These are phyloP conservation scores for Aspergillus tanneri DNA, from an alignment of 2,329 filamentous ascomycete species.

Conservation along the genomic window DNA sequence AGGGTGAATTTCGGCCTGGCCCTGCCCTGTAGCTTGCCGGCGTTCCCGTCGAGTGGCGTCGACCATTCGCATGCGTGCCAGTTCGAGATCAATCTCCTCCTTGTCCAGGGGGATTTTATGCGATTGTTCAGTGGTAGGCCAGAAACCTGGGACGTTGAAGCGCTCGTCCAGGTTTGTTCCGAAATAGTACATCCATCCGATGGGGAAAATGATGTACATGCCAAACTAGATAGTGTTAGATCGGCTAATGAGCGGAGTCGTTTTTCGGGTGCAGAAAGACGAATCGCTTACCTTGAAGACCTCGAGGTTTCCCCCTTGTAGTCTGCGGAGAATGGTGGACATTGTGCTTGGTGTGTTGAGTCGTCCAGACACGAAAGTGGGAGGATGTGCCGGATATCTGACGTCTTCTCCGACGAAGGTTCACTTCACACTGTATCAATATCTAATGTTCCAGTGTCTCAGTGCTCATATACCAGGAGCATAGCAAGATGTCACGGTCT, in stretches of 20 bases:
- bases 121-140: slow-evolving; percentile 68
- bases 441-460: too few species aligned
- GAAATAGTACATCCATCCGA: slow-evolving; percentile 99
- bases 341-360: slow-evolving; percentile 25
- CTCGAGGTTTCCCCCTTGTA: slow-evolving; percentile 88
- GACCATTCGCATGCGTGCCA: slow-evolving; percentile 64
- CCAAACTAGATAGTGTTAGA: slow-evolving; percentile 66
- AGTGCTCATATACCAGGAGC: too few species aligned
- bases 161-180: slow-evolving; percentile 94
- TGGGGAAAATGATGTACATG: slow-evolving; percentile 98
- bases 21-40: slow-evolving; percentile 31
- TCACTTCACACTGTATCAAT: too few species aligned
- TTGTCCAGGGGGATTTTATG: slow-evolving; percentile 55
- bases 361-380: background rate
- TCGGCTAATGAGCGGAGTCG: background rate
- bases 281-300: slow-evolving; percentile 93
- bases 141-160: slow-evolving; percentile 88
- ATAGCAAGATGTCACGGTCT: too few species aligned
- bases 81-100: slow-evolving; percentile 70
- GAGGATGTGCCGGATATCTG: background rate
- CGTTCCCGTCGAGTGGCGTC: slow-evolving; percentile 49
- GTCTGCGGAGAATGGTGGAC: slow-evolving; percentile 46
- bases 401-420: too few species aligned
- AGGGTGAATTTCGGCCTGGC: slow-evolving; percentile 11
- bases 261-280: slow-evolving; percentile 16